Evolutionary conservation across 2,329 filamentous ascomycete genomes (phyloP).

Genomic region (Orbilia oligospora): DNA sequence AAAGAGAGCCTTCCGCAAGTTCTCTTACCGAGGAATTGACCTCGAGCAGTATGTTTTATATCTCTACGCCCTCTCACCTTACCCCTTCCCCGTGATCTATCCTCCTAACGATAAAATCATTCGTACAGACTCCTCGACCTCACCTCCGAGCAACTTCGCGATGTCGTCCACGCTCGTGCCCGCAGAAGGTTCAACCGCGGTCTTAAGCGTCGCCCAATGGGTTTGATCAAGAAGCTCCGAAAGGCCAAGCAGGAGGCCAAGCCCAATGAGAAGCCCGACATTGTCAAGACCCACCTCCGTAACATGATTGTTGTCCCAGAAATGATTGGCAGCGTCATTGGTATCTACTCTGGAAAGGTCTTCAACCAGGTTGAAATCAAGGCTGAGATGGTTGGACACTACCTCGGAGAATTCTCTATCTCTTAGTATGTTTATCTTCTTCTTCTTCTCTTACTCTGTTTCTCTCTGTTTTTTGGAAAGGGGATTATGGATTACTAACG

Average conservation of each 20-base stretch:
- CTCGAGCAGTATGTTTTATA: constrained; percentile 92
- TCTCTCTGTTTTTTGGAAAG: background rate
- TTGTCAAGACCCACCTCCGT: constrained; percentile 99
- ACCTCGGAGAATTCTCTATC: constrained; percentile 99
- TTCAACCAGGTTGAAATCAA: constrained; percentile 99
- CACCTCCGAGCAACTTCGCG: constrained; percentile 96
- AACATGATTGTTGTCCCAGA: constrained; percentile 99
- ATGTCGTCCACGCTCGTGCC: constrained; percentile 99
- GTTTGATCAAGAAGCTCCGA: constrained; percentile 99
- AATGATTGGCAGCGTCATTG: constrained; percentile 99
- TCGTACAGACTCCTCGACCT: constrained; percentile 93
- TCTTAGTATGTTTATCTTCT: constrained; percentile 83
- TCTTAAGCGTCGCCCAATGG: constrained; percentile 99
- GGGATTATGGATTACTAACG: constrained; percentile 1
- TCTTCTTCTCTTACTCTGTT: background rate
- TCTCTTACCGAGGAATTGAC: constrained; percentile 99
- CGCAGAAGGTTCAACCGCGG: constrained; percentile 99
- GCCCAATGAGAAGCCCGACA: constrained; percentile 99
- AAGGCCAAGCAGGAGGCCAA: constrained; percentile 99
- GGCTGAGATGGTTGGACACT: constrained; percentile 99
- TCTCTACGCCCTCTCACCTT: constrained; percentile 7
- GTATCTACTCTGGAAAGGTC: constrained; percentile 99
- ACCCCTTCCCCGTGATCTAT: background rate
- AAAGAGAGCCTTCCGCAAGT: constrained; percentile 99
- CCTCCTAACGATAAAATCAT: constrained; percentile 34